A percentile compares a stretch with the other conserved stretches of the same genome.
phyloP scores from a whole-genome alignment of 108 stramenopile genomes.

The Craspedostauros australis region DNA sequence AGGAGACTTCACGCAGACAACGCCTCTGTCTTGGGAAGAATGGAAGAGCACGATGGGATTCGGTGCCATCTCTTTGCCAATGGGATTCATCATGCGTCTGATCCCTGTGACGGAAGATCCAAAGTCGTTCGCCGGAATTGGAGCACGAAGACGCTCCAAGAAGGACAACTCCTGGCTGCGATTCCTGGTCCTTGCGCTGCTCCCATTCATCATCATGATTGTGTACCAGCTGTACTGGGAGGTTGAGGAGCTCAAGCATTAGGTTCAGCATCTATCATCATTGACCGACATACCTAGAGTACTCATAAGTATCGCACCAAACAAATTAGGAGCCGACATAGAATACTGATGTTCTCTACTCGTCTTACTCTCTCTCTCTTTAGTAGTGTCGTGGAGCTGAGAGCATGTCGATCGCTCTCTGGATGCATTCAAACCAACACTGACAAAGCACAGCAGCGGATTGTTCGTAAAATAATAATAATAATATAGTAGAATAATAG shows the following conservation, averaged over 20 bases:
- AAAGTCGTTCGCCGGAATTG: conserved; percentile 51
- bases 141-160: conserved; percentile 10
- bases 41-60: conserved; percentile 57
- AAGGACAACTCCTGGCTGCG: conserved; percentile 23
- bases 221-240: conserved; percentile 48
- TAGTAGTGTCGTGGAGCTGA: too few relatives aligned
- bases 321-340: too few relatives aligned
- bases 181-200: conserved; percentile 20
- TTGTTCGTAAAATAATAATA: too few relatives aligned
- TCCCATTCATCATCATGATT: conserved; percentile 43
- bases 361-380: too few relatives aligned
- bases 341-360: too few relatives aligned
- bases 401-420: too few relatives aligned
- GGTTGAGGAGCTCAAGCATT: conserved; percentile 45
- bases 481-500: too few relatives aligned
- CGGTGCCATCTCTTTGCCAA: conserved; percentile 61
- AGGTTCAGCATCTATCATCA: too few relatives aligned
- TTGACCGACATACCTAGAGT: too few relatives aligned
- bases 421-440: too few relatives aligned
- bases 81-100: conserved; percentile 67
- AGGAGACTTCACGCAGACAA: conserved; percentile 74
- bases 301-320: too few relatives aligned
- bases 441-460: too few relatives aligned
- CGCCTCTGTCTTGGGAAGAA: conserved; percentile 45
- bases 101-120: conserved; percentile 64